phyloP scores from a whole-genome alignment of 2,329 filamentous ascomycete species.

The Ophiostoma ips region DNA sequence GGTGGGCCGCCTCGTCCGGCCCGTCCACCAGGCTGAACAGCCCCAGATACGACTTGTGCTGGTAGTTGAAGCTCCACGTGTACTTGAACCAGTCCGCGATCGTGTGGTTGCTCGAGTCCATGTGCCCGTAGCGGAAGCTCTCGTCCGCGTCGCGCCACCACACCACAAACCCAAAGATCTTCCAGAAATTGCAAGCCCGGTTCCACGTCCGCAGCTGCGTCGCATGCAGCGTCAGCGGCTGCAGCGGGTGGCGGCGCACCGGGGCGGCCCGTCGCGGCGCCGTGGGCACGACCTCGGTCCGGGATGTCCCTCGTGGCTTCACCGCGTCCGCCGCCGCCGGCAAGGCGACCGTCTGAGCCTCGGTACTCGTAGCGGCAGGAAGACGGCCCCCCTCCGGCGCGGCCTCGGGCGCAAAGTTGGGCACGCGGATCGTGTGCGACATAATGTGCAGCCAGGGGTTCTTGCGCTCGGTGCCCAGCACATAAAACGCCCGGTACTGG shows the following conservation, averaged over 20 bases:
- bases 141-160: not conserved
- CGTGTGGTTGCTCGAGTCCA: not conserved
- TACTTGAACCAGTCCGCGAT: not conserved
- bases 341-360: no score
- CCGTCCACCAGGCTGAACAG: conserved; percentile 37
- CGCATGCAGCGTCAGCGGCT: not conserved
- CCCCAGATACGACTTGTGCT: conserved; percentile 26
- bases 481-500: conserved; percentile 37
- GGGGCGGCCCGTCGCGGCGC: no score
- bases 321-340: not conserved
- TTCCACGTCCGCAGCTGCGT: not conserved
- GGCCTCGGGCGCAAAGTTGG: not conserved
- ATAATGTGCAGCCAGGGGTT: conserved; percentile 5
- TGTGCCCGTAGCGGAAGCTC: not conserved
- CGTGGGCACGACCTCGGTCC: not conserved
- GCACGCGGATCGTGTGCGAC: conserved; percentile 12
- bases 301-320: not conserved
- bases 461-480: conserved; percentile 32
- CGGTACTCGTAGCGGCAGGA: no score
- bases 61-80: conserved; percentile 17
- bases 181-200: not conserved
- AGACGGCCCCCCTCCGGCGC: no score
- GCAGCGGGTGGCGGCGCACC: not conserved
- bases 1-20: conserved; percentile 27
- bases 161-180: not conserved